Percentiles rank a stretch among this genome's conserved stretches.
Evolutionary conservation across 148 eudicot genomes (phyloP).

Genomic region (Rhododendron ferrugineum): DNA sequence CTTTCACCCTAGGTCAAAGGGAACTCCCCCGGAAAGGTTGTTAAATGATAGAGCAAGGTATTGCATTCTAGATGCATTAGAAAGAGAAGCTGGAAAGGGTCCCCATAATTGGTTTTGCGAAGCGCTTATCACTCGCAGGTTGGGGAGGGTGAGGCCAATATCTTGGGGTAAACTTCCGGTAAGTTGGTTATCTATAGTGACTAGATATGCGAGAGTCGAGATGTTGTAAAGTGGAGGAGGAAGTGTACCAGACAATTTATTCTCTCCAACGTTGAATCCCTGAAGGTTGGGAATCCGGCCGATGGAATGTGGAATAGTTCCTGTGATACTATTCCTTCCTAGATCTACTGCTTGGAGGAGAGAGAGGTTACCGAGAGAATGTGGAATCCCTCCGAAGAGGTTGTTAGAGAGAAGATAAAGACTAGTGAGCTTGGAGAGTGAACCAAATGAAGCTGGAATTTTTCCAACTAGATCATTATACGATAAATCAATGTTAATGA

Average conservation of each 20-base stretch:
- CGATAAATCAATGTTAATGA: fast-evolving
- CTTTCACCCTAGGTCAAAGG: slow-evolving; percentile 7
- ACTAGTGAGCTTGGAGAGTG: too few relatives aligned
- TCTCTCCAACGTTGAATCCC: neutral
- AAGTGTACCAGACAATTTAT: neutral
- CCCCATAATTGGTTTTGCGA: neutral
- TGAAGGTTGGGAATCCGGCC: neutral
- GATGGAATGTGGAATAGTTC: neutral
- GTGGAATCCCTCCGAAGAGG: too few relatives aligned
- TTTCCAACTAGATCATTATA: too few relatives aligned
- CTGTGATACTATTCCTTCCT: neutral
- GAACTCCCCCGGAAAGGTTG: neutral
- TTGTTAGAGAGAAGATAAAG: too few relatives aligned
- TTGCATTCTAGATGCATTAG: neutral
- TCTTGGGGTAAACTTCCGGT: neutral
- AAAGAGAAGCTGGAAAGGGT: neutral
- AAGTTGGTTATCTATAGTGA: too few relatives aligned
- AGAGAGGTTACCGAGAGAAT: too few relatives aligned
- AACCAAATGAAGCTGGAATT: too few relatives aligned
- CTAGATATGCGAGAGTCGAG: too few relatives aligned
- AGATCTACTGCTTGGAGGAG: neutral
- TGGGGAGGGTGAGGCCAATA: too few relatives aligned
- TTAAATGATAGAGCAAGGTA: neutral
- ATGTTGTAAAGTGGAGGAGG: neutral
- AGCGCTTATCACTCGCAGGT: neutral